Base-by-base conservation (phyloP, 2,329 filamentous ascomycete species). In the Neopestalotiopsis clavispora region DNA sequence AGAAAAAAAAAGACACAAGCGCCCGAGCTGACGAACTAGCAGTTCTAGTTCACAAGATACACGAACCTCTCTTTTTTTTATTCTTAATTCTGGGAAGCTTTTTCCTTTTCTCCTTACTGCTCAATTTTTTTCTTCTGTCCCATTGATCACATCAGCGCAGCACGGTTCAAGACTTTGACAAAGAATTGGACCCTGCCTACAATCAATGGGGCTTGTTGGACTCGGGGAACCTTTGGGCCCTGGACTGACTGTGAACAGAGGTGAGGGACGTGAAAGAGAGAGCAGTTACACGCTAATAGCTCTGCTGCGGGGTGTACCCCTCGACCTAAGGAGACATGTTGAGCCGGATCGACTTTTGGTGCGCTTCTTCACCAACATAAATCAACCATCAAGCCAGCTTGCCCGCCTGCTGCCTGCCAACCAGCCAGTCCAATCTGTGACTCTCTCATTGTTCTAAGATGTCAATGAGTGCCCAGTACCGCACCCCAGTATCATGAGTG, bases 311-410 rank as follows among this genome's bases (percentile, higher is more conserved):
- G 45, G 45, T 52, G 45, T 28, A 17, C 45, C 14, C 45, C 45
- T 52, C 45, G 45, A 23, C 45, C 62, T 52, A 65, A 28, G 62
- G 34, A 57, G 34, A 66, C 64, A 42, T 34, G 32, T 67, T 59
- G 65, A 59, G 45, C 65, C 65, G 52, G 65, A 67, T 60, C 56
- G 62, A 14, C 40, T 65, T 30, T 59, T 59, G 45, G n/a, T 23
- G 20, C 17, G 14, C 7, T 52, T n/a, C 45, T n/a, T 17, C 9
- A 52, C 45, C 45, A 14, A 32, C 12, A 34, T 28, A 30, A 30
- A 59, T 23, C 9, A 30, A 59, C 20, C 57, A 59, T 59, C 57
- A 59, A 59, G 17, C 20, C 57, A 23, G 49, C 49, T 14, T 12
- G 17, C 49, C 14, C 7, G 49, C 14, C 23, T 28, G 23, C 23